Evolutionary conservation across 2,329 filamentous ascomycete genomes (phyloP).

Genomic region (Diaporthe sp.): DNA sequence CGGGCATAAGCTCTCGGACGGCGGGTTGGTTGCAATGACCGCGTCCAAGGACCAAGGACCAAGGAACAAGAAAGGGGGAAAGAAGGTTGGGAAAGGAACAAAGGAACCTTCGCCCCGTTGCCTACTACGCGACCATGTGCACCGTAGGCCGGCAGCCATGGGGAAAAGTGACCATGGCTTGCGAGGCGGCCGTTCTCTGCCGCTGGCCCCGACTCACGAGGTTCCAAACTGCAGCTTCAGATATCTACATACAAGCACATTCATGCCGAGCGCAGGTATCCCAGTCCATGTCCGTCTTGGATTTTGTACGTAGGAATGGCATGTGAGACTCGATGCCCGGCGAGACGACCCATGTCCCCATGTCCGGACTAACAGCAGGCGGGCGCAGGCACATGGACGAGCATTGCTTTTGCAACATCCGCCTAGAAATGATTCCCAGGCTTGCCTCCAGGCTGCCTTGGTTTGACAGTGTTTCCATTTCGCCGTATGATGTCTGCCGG

Average conservation of each 20-base stretch:
- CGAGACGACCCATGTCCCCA: no score
- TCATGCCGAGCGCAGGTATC: not conserved
- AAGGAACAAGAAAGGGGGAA: not conserved
- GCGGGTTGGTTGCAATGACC: not conserved
- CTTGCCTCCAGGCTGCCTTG: not conserved
- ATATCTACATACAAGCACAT: not conserved
- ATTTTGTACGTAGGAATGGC: not conserved
- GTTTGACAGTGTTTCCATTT: not conserved
- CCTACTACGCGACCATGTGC: not conserved
- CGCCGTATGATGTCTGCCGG: not conserved
- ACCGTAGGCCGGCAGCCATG: not conserved
- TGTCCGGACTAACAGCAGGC: not conserved
- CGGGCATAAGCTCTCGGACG: not conserved
- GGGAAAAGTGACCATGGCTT: not conserved
- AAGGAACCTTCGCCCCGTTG: not conserved
- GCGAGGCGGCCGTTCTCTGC: not conserved
- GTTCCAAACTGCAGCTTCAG: not conserved
- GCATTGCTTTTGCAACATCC: conserved; percentile 5
- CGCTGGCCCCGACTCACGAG: not conserved
- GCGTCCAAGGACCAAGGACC: not conserved
- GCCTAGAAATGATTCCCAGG: not conserved
- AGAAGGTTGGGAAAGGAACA: no score
- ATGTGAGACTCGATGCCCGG: not conserved
- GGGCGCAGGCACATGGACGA: not conserved
- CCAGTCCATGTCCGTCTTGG: not conserved